A percentile compares a stretch with the other conserved stretches of the same genome.
Evolutionary conservation across 257 asterid species (phyloP).

Genomic region (Schizonepeta tenuifolia): DNA sequence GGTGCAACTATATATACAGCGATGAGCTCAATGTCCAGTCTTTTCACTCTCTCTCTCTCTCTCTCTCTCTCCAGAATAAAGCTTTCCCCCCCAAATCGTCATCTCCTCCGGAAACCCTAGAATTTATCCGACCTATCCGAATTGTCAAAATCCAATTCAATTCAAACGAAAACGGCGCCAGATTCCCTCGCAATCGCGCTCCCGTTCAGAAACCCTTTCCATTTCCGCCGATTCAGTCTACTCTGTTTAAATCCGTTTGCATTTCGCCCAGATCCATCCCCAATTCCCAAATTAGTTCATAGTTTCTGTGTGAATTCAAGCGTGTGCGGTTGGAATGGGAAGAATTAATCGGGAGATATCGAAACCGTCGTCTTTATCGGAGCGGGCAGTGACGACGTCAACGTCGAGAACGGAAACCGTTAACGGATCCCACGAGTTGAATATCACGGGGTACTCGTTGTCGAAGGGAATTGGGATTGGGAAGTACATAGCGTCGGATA

Average conservation of each 20-base stretch:
- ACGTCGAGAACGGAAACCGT: slow-evolving; percentile 83
- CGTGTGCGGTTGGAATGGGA: slow-evolving; percentile 59
- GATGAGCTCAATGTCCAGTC: no score
- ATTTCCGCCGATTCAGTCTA: background rate
- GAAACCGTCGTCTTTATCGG: slow-evolving; percentile 49
- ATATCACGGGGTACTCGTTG: slow-evolving; percentile 73
- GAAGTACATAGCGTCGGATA: slow-evolving; percentile 80
- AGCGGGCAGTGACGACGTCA: slow-evolving; percentile 64
- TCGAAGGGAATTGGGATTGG: slow-evolving; percentile 93
- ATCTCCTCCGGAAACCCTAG: slow-evolving; percentile 41
- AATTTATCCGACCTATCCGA: slow-evolving; percentile 19
- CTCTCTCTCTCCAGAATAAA: slow-evolving; percentile 19
- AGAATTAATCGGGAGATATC: slow-evolving; percentile 53
- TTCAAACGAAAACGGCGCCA: background rate
- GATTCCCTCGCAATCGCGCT: slow-evolving; percentile 30
- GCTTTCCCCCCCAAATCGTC: slow-evolving; percentile 10
- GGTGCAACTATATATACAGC: slow-evolving; percentile 4
- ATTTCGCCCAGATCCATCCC: slow-evolving; percentile 28
- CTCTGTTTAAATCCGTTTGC: background rate
- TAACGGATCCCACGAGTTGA: slow-evolving; percentile 84
- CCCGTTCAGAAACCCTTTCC: slow-evolving; percentile 26
- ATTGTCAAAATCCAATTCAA: slow-evolving; percentile 25
- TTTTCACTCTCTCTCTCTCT: slow-evolving; percentile 7
- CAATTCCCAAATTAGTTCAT: slow-evolving; percentile 4
- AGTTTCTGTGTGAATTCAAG: background rate